These are phyloP conservation scores for Phytomonas serpens DNA, from an alignment of 208 protist genomes.

Conservation along the genomic window DNA sequence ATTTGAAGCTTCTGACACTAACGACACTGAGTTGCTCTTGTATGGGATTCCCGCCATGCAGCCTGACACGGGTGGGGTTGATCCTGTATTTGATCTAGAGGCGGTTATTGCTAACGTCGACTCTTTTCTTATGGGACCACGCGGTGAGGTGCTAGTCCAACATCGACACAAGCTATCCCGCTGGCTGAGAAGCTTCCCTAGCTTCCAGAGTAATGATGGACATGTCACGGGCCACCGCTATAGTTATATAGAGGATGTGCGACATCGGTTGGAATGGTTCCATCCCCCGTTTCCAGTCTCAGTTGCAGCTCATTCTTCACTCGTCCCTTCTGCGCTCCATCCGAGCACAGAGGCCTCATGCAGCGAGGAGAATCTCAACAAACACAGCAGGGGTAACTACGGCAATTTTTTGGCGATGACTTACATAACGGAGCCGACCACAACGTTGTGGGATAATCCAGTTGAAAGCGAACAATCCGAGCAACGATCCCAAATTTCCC, in stretches of 20 bases:
- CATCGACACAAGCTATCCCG: constrained; percentile 22
- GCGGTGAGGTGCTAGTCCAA: constrained; percentile 43
- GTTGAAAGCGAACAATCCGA: not conserved
- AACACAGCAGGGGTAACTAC: not conserved
- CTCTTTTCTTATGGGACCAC: constrained; percentile 40
- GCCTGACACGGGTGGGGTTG: not conserved
- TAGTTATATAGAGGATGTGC: constrained; percentile 3
- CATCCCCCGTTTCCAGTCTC: not conserved
- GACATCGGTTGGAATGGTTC: not conserved
- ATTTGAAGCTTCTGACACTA: not conserved
- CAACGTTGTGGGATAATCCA: not conserved
- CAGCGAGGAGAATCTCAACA: not conserved
- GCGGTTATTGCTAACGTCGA: constrained; percentile 29
- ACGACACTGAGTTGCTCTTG: constrained; percentile 27
- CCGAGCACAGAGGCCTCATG: not conserved
- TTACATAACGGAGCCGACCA: not conserved
- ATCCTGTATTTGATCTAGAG: constrained; percentile 34
- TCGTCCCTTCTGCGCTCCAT: not conserved
- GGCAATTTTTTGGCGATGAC: not conserved
- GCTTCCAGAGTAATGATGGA: not conserved
- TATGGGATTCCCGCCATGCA: constrained; percentile 53
- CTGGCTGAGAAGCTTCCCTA: constrained; percentile 54
- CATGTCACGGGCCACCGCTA: not conserved
- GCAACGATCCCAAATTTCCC: not conserved
- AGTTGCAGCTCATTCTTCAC: not conserved